Base-by-base conservation (phyloP, 2,329 filamentous ascomycete species). In the Diaporthe vaccinii region DNA sequence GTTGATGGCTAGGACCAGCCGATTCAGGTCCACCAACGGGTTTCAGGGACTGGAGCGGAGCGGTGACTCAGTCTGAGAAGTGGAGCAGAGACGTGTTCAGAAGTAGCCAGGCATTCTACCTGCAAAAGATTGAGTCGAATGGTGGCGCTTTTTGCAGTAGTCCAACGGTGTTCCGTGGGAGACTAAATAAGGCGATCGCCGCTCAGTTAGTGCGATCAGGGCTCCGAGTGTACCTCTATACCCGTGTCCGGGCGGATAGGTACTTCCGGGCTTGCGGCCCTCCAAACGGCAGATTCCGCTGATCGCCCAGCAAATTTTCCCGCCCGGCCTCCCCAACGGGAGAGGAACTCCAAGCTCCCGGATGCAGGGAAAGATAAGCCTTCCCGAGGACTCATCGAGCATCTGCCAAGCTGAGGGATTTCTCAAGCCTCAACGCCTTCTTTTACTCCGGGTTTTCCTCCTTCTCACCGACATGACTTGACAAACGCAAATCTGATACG, bases 371-470 rank as follows among this genome's bases (percentile, higher is more conserved):
- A 46, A 68, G 62, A 68, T 68, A 51, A 51, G 62, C 22, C 62
- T 51, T 68, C 28, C 44, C 44, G 46, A 69, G n/a, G 65, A 49
- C 62, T 53, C 49, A 55, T 53, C 49, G 49, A 41, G 4, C 49
- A 12, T 41, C 49, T 55, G 65, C 65, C 65, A 69, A 69, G 65
- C 65, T 69, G 49, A 55, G 65, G 65, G 65, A 69, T 69, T 69
- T 69, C 34, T 53, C 49, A 25, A 41, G 65, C n/a, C 65, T 69
- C 49, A 31, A 55, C 65, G 46, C 15, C 65, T 39, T 53, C 9
- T 28, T 39, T 25, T 22, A 12, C 5, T 55, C n/a, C 31, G 3
- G 22, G 15, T 53, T 39, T 36, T 17, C 31, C 39, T n/a, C n/a
- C 22, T 12, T 36, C 31, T 53, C 44, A 53, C 10, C n/a, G 65